Evolutionary conservation across 2,329 filamentous ascomycete species (phyloP).

Genomic region (Cucurbitaria berberidis): DNA sequence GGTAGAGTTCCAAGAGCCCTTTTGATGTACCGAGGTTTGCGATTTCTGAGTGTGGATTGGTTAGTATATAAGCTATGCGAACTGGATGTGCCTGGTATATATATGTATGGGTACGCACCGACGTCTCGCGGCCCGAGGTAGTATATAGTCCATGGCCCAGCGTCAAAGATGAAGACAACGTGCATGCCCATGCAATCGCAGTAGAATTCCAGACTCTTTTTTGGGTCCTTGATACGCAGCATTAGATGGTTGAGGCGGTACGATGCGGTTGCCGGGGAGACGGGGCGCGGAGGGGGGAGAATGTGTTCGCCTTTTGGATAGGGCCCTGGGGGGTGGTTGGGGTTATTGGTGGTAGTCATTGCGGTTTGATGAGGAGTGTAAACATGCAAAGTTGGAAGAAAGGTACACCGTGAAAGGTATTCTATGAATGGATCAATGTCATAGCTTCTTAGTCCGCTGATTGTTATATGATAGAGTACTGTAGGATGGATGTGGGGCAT

Average conservation of each 20-base stretch:
- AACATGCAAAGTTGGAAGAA: neutral
- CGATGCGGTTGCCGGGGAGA: constrained; percentile 32
- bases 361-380: neutral
- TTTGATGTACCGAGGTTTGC: constrained; percentile 27
- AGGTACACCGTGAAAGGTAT: neutral
- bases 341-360: constrained; percentile 17
- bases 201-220: constrained; percentile 38
- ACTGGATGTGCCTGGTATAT: neutral
- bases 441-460: neutral
- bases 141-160: constrained; percentile 45
- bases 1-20: constrained; percentile 42
- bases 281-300: constrained; percentile 30
- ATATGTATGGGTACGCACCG: constrained; percentile 10
- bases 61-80: no score
- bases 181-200: constrained; percentile 44
- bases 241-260: constrained; percentile 44
- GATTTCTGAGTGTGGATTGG: constrained; percentile 15
- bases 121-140: constrained; percentile 41
- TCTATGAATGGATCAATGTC: neutral
- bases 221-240: constrained; percentile 41
- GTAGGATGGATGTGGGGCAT: constrained; percentile 15
- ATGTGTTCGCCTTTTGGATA: constrained; percentile 32
- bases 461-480: neutral
- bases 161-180: constrained; percentile 44
- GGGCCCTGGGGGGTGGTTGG: constrained; percentile 28